Conservation (phyloP, 140 eudicot species). For the Cichorium intybus region DNA sequence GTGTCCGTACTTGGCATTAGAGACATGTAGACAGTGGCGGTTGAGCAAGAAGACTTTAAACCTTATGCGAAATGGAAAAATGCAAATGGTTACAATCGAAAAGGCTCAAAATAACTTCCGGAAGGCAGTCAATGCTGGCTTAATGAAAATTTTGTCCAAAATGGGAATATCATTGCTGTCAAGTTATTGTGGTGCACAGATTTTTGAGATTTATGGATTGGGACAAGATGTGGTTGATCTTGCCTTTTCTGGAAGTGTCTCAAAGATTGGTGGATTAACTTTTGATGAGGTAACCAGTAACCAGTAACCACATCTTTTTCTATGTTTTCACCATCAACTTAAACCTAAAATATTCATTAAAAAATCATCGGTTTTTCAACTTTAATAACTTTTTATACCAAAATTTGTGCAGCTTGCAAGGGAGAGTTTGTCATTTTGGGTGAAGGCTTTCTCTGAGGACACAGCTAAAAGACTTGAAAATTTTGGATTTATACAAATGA, state of each 20-base stretch:
- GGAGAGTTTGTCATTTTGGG: constrained; percentile 94
- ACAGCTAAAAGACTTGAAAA: constrained; percentile 98
- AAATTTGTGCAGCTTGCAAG: constrained; percentile 73
- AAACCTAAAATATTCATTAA: background rate
- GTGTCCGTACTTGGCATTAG: constrained; percentile 96
- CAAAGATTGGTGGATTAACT: constrained; percentile 93
- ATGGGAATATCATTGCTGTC: constrained; percentile 98
- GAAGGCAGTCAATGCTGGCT: constrained; percentile 92
- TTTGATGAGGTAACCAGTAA: constrained; percentile 97
- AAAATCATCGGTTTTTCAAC: background rate
- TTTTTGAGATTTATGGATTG: constrained; percentile 94
- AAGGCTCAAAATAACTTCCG: constrained; percentile 96
- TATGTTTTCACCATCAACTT: background rate
- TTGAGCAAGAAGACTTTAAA: constrained; percentile 90
- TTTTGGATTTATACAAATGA: constrained; percentile 93
- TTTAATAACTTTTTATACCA: background rate
- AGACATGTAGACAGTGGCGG: constrained; percentile 99
- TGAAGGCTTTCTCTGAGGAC: constrained; percentile 97
- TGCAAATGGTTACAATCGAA: constrained; percentile 97
- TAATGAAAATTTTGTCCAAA: constrained; percentile 88
- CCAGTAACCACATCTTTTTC: no score
- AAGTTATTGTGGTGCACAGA: constrained; percentile 99
- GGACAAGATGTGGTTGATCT: constrained; percentile 80
- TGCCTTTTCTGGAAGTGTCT: constrained; percentile 88
- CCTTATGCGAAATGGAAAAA: constrained; percentile 95